Base-by-base conservation (phyloP, 169 alveolate genomes). In the Plasmodium falciparum region DNA sequence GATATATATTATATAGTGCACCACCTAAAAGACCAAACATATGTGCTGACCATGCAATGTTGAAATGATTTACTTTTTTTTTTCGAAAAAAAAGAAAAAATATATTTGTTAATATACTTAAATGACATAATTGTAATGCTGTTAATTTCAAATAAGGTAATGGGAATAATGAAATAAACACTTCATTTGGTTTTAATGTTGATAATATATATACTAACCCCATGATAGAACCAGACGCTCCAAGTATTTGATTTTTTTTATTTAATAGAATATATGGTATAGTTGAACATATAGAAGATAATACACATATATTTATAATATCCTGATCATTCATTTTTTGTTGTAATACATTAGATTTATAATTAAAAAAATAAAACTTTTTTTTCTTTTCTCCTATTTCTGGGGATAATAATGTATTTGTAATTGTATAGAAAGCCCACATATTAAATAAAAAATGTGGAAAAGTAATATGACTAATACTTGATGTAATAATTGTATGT, bases 31-130 rank as follows among this genome's bases (percentile, higher is more conserved):
- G 33, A 22, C 96, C 96, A 72, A 94, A 88, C 56, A 94, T 73
- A 66, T 94, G 96, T n/a, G 96, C 96, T 49, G 95, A 90, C 96
- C 96, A 94, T 8, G 96, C 96, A 17, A 94, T 62, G 74, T 61
- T 88, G 47, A 92, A 76, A 62, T 54, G 59, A 47, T 83, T 59
- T 73, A 78, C 69, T 54, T 91, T 93, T 39, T 39, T 39, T 39
- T 6, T 39, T 39, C 47, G 0, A 56, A n/a, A 76, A 67, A 88
- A 83, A 12, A 94, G 66, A 69, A 94, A 94, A 70, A 88, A 75
- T 22, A 92, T 58, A 72, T 94, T 94, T 20, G 95, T 94, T 33
- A 89, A 78, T 47, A 94, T 91, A 54, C 93, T 89, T 26, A 94
- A 15, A 67, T 94, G 96, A n/a, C 94, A 74, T 65, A 94, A 73